Base-by-base conservation (phyloP, 2,329 filamentous ascomycete species). In the Seiridium unicorne region DNA sequence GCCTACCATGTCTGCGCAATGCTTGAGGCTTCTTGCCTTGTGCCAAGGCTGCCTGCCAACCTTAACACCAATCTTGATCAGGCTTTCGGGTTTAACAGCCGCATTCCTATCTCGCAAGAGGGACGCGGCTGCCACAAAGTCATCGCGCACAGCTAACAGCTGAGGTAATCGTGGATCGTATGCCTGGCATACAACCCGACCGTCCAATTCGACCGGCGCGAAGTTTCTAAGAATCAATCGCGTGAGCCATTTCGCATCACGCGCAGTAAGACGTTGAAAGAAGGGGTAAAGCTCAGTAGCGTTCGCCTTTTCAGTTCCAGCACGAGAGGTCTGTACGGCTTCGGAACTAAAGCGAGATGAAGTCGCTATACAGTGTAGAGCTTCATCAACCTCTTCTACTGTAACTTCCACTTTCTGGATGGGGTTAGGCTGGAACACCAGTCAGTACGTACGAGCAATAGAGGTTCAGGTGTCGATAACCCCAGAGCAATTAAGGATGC, bases 201-300 rank as follows among this genome's bases (percentile, higher is more conserved):
- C 74, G 31, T 92, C 85, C 1, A 96, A 69, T 1, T 82, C 71
- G 0, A 93, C 79, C 0, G 90, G 89, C n/a, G 83, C 80, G 61
- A 89, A 91, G 63, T 88, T 84, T 69, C 96, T 95, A 35, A 96
- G 77, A 5, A 97, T 80, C 36, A 97, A 78, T 3, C 93, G 84
- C 0, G 91, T 91, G 9, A 97, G 81, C 93, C 93, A 97, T 75
- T 97, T 97, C 3, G 88, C 89, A 69, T 96, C 91, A 48, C 80
- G 79, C 3, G 91, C 84, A 51, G 79, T 79, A 8, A 92, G 70
- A 6, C 84, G 82, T 36, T 75, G 77, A 67, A 90, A 90, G 1
- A 93, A 69, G 0, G 72, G 70, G 26, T 79, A 78, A 1, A 58
- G 55, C 10, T 57, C 54, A 13, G 35, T n/a, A 9, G 26, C 51